These are phyloP conservation scores for Penicillium cinerascens DNA, from an alignment of 495 filamentous ascomycete genomes.

Conservation along the genomic window DNA sequence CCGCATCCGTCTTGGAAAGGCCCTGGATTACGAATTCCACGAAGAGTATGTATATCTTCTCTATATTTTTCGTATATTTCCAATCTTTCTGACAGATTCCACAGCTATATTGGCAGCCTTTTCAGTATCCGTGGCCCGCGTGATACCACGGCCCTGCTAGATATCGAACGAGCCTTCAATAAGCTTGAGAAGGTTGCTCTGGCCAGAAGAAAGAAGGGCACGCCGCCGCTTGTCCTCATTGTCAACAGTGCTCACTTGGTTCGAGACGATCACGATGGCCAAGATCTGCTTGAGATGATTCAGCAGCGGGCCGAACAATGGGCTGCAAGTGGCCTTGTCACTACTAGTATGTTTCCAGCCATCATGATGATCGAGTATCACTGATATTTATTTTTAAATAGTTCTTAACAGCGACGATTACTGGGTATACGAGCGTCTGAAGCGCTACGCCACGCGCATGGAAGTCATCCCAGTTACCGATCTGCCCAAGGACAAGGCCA, in stretches of 20 bases:
- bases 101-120: slow-evolving; percentile 90
- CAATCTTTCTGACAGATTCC: slow-evolving; percentile 21
- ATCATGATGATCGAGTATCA: background rate
- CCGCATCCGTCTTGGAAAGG: slow-evolving; percentile 84
- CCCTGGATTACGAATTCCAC: slow-evolving; percentile 89
- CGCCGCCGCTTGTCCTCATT: slow-evolving; percentile 73
- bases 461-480: slow-evolving; percentile 81
- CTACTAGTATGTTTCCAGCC: slow-evolving; percentile 48
- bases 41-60: slow-evolving; percentile 47
- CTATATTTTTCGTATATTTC: background rate
- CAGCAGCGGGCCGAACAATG: slow-evolving; percentile 95
- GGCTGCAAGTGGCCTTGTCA: slow-evolving; percentile 85
- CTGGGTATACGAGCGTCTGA: slow-evolving; percentile 94
- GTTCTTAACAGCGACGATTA: slow-evolving; percentile 95
- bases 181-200: slow-evolving; percentile 95
- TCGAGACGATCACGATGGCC: slow-evolving; percentile 84
- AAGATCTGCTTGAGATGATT: slow-evolving; percentile 86
- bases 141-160: slow-evolving; percentile 83
- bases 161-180: slow-evolving; percentile 95
- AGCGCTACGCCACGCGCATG: slow-evolving; percentile 87
- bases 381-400: slow-evolving; percentile 8
- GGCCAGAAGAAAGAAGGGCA: slow-evolving; percentile 53
- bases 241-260: slow-evolving; percentile 89
- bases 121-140: slow-evolving; percentile 92
- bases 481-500: slow-evolving; percentile 71